Evolutionary conservation across 345 rosid genomes (phyloP).

Genomic region (Moringa oleifera): DNA sequence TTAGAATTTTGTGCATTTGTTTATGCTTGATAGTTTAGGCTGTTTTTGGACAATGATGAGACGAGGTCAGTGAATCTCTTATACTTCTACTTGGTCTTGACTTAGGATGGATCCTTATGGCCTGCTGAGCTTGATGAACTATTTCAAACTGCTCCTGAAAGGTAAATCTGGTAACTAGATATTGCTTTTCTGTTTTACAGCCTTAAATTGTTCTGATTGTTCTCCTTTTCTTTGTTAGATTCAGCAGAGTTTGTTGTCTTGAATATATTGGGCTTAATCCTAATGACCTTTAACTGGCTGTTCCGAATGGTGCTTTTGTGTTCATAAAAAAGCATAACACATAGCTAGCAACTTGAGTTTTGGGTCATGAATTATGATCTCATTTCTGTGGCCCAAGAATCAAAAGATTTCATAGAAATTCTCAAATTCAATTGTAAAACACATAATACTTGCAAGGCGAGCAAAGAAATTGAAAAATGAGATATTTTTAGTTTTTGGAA

Average conservation of each 20-base stretch:
- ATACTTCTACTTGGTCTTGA: constrained; percentile 23
- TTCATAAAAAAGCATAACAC: background rate
- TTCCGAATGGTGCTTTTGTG: background rate
- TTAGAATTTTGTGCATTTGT: background rate
- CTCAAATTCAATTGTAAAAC: too few species aligned
- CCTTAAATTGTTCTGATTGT: constrained; percentile 10
- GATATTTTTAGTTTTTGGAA: too few species aligned
- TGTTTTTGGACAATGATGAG: background rate
- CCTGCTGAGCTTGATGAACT: constrained; percentile 61
- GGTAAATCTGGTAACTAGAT: constrained; percentile 22
- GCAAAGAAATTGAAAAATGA: too few species aligned
- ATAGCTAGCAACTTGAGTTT: too few species aligned
- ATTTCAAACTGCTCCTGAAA: constrained; percentile 79
- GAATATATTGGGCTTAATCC: background rate
- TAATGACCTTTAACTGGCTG: background rate
- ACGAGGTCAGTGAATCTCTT: background rate
- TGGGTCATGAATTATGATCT: too few species aligned
- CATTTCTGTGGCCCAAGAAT: too few species aligned
- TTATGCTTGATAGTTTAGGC: background rate
- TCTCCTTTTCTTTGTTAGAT: constrained; percentile 12
- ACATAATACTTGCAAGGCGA: too few species aligned
- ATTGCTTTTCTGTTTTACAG: constrained; percentile 2
- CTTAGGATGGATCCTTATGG: constrained; percentile 66
- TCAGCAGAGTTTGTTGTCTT: background rate
- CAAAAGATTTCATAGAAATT: too few species aligned